Base-by-base conservation (phyloP, 2,329 filamentous ascomycete genomes). In the Tolypocladium album region DNA sequence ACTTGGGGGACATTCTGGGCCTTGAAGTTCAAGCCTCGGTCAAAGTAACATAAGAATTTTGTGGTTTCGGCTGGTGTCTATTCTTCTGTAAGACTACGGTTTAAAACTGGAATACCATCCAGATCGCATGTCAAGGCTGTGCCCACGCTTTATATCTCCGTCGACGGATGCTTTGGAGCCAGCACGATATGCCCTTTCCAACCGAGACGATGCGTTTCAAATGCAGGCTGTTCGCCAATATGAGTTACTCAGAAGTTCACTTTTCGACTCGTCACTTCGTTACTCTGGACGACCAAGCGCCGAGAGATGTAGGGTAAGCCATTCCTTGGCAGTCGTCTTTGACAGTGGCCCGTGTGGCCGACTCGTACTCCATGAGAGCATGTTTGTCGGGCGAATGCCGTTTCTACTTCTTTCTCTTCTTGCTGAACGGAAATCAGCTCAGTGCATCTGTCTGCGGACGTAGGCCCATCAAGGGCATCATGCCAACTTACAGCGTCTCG, bases 401-500 rank as follows among this genome's bases (percentile, higher is more conserved):
- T 2, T 60, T 34, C 52, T 56, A 62, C 55, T 59, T 62, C 56
- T 62, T 59, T 52, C 57, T 60, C 42, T 60, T 61, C 47, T 57
- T 56, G 47, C 62, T 64, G 34, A 45, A 59, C 13, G 36, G 42
- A 11, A 13, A 11, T 53, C 8, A 36, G 50, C 3, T 36, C 50
- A 36, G 27, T n/a, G 11, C 15, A n/a, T 7, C 9, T 2, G 17
- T 36, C 50, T 36, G 50, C 50, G 4, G n/a, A 20, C 20, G 34
- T 20, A 20, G 17, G 50, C 31, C 31, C 20, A 34, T 36, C 17
- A 9, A 53, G 17, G 50, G 31, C 50, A 12, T n/a, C 50, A 17
- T 36, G 17, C 8, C 20, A 31, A 62, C 64, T 57, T 61, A 68
- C 67, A 67, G 31, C 22, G 67, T 62, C 36, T 62, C 62, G 31